Conservation (phyloP, 2,329 filamentous ascomycete species). For the Trichoderma atroviride region DNA sequence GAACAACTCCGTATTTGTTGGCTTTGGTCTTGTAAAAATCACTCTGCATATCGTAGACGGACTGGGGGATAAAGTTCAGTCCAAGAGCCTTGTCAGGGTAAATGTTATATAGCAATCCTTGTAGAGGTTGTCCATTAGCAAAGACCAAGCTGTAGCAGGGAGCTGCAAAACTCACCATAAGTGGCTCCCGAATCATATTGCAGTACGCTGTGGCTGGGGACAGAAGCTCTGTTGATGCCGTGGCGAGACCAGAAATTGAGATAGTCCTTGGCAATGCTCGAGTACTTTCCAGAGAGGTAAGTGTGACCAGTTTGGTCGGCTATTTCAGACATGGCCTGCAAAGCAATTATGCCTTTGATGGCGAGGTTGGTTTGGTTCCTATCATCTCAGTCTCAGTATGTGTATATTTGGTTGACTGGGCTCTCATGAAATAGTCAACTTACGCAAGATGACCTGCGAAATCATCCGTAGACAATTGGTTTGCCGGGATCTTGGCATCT, state of each 20-base stretch:
- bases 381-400: background rate
- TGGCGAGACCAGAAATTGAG: constrained; percentile 71
- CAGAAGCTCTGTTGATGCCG: constrained; percentile 68
- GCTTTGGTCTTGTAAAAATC: constrained; percentile 73
- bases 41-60: constrained; percentile 77
- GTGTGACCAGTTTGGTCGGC: constrained; percentile 62
- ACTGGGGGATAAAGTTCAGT: constrained; percentile 73
- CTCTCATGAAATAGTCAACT: constrained; percentile 38
- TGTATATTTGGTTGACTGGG: background rate
- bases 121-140: background rate
- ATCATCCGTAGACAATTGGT: constrained; percentile 81
- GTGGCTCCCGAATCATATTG: constrained; percentile 68
- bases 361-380: constrained; percentile 61
- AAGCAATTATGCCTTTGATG: constrained; percentile 80
- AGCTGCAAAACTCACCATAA: constrained; percentile 40
- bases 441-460: constrained; percentile 68
- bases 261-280: constrained; percentile 66
- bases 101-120: constrained; percentile 69
- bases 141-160: background rate
- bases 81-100: constrained; percentile 78
- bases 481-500: constrained; percentile 71
- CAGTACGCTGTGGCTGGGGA: constrained; percentile 69
- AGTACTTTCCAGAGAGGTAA: constrained; percentile 61
- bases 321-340: constrained; percentile 77
- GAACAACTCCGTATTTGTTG: constrained; percentile 76